These are phyloP conservation scores for Amanita rubescens DNA, from an alignment of 768 basidiomycete genomes.

Conservation along the genomic window DNA sequence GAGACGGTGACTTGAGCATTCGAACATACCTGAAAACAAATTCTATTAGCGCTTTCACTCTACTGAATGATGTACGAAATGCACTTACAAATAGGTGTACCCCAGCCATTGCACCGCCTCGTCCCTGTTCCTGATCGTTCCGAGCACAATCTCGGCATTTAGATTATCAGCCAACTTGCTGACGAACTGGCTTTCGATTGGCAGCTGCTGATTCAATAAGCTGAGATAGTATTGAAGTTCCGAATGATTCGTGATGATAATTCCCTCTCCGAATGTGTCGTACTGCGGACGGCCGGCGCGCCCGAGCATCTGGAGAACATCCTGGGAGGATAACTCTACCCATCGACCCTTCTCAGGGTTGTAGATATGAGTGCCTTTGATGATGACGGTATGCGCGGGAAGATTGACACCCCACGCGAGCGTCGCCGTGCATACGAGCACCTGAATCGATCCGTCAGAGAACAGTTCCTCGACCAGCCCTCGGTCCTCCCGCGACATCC, in stretches of 20 bases:
- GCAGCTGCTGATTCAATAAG: conserved; percentile 93
- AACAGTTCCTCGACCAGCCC: conserved; percentile 92
- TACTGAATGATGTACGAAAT: not conserved
- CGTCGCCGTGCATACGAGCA: conserved; percentile 94
- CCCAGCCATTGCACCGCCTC: conserved; percentile 98
- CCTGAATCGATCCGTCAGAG: conserved; percentile 85
- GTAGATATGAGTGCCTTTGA: conserved; percentile 99
- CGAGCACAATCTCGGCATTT: conserved; percentile 95
- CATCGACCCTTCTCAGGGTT: conserved; percentile 98
- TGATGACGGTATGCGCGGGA: conserved; percentile 96
- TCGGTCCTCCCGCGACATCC: conserved; percentile 90
- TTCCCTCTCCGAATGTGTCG: conserved; percentile 95
- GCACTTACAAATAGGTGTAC: conserved; percentile 83
- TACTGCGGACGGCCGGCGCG: conserved; percentile 96
- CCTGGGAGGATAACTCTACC: conserved; percentile 93
- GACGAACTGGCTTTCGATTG: conserved; percentile 95
- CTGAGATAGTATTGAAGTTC: conserved; percentile 97
- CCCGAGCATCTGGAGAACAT: conserved; percentile 97
- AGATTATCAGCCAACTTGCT: conserved; percentile 88
- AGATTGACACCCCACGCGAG: conserved; percentile 99
- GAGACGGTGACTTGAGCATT: conserved; percentile 81
- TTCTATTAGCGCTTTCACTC: not conserved
- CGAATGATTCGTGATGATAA: conserved; percentile 96
- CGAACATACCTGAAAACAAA: conserved; percentile 69
- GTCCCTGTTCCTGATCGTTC: conserved; percentile 89